Base-by-base conservation (phyloP, 768 basidiomycete species). In the Dacryopinax spathularia region DNA sequence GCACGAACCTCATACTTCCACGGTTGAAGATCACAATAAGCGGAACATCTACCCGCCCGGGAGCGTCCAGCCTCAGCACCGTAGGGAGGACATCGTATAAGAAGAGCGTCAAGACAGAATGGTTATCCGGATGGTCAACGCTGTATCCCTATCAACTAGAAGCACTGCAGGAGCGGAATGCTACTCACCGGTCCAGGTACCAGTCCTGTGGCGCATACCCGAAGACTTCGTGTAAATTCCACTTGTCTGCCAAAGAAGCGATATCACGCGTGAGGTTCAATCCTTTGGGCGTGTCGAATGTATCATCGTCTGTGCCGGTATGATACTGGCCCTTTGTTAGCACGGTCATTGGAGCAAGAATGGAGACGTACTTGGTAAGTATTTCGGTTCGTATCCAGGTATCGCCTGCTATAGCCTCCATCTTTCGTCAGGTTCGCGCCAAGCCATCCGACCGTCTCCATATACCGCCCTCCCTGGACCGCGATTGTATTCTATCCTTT, bases 381-480 rank as follows among this genome's bases (percentile, higher is more conserved):
- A 31, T 86, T 82, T 27, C 86, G 82, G 70, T 91, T 91, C 41
- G 87, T 81, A 68, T 91, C 89, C 16, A 92, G 75, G 70, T 92
- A 91, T 31, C 89, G 79, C 31, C 89, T 78, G 70, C 20, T 60
- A 59, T 0, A 56, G 73, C 41, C 74, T 75, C n/a, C 73, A 71
- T 60, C 69, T 71, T 27, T 75, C 67, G 39, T 78, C 76, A 33
- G 73, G 44, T 85, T 78, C 0, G 79, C 80, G 60, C 79, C 81
- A 82, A 67, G 10, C 33, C 16, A 44, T 87, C 89, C 91, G 62
- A 94, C 77, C 10, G 92, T 96, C 75, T 96, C 93, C 86, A 95
- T 88, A 71, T 94, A 95, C 25, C 90, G 78, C 18, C 93, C 88
- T 66, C 89, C 87, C 69, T 91, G 88, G 65, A 93, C 71, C 1